Conservation (phyloP, 2,329 filamentous ascomycete species). For the Alternaria triticimaculans region DNA sequence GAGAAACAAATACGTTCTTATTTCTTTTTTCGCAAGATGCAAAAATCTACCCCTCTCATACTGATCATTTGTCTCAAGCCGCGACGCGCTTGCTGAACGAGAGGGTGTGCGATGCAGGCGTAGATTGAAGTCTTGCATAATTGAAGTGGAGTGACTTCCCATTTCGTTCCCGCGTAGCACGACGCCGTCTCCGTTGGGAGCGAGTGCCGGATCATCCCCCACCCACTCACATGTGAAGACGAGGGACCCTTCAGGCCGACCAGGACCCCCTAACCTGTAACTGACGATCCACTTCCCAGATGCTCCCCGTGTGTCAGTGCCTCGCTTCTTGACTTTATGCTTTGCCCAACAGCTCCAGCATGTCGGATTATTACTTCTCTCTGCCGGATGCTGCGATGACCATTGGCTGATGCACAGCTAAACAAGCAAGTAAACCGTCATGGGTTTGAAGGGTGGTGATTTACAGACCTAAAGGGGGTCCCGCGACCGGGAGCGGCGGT, state of each 20-base stretch:
- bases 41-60: not conserved
- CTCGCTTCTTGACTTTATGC: not conserved
- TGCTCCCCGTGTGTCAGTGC: conserved; percentile 1
- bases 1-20: not conserved
- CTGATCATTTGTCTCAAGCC: not conserved
- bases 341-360: conserved; percentile 5
- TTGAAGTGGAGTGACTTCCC: conserved; percentile 2
- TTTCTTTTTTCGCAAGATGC: not conserved
- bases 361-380: not conserved
- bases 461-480: not conserved
- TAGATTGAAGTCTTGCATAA: not conserved
- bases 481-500: conserved; percentile 4
- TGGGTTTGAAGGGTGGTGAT: conserved; percentile 1
- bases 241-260: not conserved
- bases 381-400: not conserved
- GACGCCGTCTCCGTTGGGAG: not conserved
- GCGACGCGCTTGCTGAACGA: not conserved
- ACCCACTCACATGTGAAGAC: not conserved
- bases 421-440: not conserved
- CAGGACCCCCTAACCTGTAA: not conserved
- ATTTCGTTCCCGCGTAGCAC: conserved; percentile 8
- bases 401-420: not conserved
- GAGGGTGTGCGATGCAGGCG: not conserved
- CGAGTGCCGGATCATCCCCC: not conserved
- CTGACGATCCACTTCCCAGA: conserved; percentile 5